A percentile compares a stretch with the other conserved stretches of the same genome.
These are phyloP conservation scores for Yamadazyma sp. DNA, from an alignment of 805 yeast species.

Conservation along the genomic window DNA sequence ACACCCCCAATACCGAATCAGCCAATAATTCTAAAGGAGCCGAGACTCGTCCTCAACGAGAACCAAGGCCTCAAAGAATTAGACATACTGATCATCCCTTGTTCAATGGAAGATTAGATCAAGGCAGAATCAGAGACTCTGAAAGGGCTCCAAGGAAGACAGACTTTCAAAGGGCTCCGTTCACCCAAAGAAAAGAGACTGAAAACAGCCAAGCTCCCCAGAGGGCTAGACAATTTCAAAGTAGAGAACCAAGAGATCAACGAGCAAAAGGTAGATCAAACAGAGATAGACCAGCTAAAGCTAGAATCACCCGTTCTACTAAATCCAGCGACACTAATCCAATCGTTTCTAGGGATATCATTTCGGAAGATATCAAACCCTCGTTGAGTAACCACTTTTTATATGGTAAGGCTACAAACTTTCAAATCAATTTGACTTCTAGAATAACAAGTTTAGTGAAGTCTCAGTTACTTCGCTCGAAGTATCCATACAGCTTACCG, in stretches of 20 bases:
- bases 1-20: not conserved
- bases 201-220: too few species aligned
- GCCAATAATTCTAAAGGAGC: not conserved
- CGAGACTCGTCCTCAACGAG: too few species aligned
- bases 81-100: constrained; percentile 24
- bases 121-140: not conserved
- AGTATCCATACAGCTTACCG: constrained; percentile 43
- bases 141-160: not conserved
- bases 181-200: not conserved
- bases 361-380: constrained; percentile 10
- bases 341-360: constrained; percentile 11
- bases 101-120: constrained; percentile 8
- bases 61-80: constrained; percentile 9
- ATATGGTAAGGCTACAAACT: constrained; percentile 36
- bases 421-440: constrained; percentile 27
- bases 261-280: not conserved
- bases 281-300: constrained; percentile 6
- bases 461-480: constrained; percentile 35
- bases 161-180: not conserved
- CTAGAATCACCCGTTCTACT: not conserved
- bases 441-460: constrained; percentile 44
- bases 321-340: not conserved
- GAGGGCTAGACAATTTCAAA: not conserved
- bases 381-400: constrained; percentile 27
- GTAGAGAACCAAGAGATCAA: not conserved